Conservation (phyloP, 2,329 filamentous ascomycete species). For the Aureobasidium sp. region DNA sequence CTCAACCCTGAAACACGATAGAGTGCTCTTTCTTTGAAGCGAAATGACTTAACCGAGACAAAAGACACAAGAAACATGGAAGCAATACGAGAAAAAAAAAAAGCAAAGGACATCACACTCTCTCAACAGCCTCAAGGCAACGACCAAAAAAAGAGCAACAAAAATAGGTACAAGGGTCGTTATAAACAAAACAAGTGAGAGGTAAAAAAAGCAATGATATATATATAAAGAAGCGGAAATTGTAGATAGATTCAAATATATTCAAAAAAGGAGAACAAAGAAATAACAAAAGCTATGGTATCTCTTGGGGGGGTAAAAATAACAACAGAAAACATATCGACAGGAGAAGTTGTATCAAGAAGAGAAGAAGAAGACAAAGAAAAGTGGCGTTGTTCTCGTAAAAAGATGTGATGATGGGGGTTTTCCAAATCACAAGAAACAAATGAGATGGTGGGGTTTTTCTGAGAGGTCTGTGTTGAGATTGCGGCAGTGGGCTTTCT, state of each 20-base stretch:
- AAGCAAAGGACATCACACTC: neutral
- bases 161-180: too few species aligned
- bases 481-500: neutral
- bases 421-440: neutral
- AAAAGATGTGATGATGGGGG: neutral
- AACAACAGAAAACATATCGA: neutral
- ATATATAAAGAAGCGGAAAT: too few species aligned
- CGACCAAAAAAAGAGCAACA: neutral
- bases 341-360: neutral
- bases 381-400: slow-evolving; percentile 1
- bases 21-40: too few species aligned
- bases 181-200: too few species aligned
- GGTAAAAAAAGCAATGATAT: neutral
- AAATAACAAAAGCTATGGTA: slow-evolving; percentile 3
- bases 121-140: too few species aligned
- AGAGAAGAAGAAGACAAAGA: neutral
- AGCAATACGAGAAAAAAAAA: too few species aligned
- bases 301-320: neutral
- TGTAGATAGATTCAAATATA: neutral
- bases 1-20: neutral
- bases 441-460: neutral
- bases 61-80: neutral
- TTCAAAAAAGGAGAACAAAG: neutral
- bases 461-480: neutral
- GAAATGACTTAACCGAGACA: neutral